Evolutionary conservation across 2,329 filamentous ascomycete species (phyloP), one percentile per base, ranked within the genome.

Genomic region (Colletotrichum chlorophyti): DNA sequence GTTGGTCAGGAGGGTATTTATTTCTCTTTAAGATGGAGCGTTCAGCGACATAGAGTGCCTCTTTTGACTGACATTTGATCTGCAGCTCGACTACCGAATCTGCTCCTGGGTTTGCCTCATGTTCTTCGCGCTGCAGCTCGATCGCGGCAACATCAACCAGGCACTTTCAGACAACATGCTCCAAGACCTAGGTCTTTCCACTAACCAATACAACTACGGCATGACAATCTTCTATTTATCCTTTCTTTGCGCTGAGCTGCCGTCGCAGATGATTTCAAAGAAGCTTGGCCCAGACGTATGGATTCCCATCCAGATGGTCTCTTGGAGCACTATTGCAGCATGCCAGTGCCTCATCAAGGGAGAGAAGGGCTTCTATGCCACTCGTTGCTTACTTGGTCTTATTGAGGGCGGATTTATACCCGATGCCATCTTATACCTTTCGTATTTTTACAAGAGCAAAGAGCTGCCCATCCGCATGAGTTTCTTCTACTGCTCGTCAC

Each of bases 391-490:
- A 1, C 69, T 84, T 1, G 82, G 79, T 5, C 68, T 85, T 2
- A 73, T 83, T 48, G 78, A 83, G 68, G 50, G 52, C 26, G 45
- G 52, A 12, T 58, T 62, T 27, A 62, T 62, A 11, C 60, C 67
- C 0, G 84, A 86, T 58, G 57, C 57, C n/a, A 57, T 62, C 17
- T 17, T 62, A 1, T 62, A 62, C 14, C 74, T 90, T 5, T 85
- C 82, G 9, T 91, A 91, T 70, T 91, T 87, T 73, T 91, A 90
- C 73, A 91, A 82, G 21, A 83, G 82, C 2, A 79, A 79, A 52
- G 88, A 91, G 67, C 74, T 91, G 0, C 87, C 88, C 0, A 79
- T 81, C 27, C 80, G 88, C 0, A 73, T 91, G 17, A 83, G 83
- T 53, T 88, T 79, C 70, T 90, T 90, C 72, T 91, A 87, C 87